Evolutionary conservation across 371 early-diverging fungal genomes (phyloP).

Genomic region (Mortierella sp.): DNA sequence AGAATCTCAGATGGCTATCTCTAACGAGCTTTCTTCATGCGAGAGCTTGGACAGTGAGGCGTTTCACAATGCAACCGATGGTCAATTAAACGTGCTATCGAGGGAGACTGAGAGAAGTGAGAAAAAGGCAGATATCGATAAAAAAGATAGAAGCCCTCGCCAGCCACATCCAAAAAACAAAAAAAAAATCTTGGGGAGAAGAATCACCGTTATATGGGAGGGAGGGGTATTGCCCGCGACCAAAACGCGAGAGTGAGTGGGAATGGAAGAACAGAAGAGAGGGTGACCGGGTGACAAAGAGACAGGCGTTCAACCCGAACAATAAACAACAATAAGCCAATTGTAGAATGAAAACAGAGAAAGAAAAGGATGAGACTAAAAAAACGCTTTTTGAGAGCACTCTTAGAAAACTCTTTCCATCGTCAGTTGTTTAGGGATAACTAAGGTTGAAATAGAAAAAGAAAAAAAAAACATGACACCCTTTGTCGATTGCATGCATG

Average conservation of each 20-base stretch:
- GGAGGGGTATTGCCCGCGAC: neutral
- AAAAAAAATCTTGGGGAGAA: neutral
- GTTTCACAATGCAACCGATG: no score
- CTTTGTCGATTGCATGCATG: neutral
- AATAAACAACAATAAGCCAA: neutral
- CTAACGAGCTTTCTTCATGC: no score
- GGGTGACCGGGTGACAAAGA: neutral
- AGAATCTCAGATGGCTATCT: no score
- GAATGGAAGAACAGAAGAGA: neutral
- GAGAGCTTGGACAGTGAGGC: no score
- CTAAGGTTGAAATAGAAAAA: neutral
- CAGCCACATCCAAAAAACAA: no score
- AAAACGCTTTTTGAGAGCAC: slow-evolving; percentile 2
- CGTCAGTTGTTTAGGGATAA: neutral
- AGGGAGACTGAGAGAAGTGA: no score
- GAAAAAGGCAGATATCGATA: neutral
- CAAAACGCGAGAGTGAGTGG: neutral
- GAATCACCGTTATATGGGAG: no score
- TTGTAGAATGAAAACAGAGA: neutral
- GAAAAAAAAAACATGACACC: neutral
- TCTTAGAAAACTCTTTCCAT: slow-evolving; percentile 4
- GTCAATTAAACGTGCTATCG: no score
- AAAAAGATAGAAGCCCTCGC: neutral
- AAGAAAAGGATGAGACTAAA: neutral
- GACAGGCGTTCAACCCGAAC: neutral